phyloP scores from a whole-genome alignment of 2,329 filamentous ascomycete species.

The Penicillium sp. region DNA sequence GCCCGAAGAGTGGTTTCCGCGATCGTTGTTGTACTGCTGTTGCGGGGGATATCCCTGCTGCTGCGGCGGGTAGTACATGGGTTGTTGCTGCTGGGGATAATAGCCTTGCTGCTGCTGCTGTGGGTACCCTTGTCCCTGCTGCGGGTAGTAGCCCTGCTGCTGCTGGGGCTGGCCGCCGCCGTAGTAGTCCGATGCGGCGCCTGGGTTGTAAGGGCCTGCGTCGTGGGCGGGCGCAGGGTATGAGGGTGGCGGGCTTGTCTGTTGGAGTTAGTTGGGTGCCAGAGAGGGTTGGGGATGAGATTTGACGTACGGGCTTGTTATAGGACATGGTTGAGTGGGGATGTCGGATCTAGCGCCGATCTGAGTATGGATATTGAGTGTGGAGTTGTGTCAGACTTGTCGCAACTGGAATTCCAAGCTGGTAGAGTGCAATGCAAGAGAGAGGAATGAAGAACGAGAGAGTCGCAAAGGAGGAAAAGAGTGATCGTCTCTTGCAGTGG shows the following conservation, averaged over 20 bases:
- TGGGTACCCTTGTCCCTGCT: constrained; percentile 22
- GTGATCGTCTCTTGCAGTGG: neutral
- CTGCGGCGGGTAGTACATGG: constrained; percentile 31
- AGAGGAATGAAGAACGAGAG: neutral
- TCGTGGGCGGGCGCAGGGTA: constrained; percentile 40
- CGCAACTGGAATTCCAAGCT: neutral
- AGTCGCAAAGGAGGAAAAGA: neutral
- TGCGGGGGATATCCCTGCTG: constrained; percentile 44
- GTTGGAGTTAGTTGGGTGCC: neutral
- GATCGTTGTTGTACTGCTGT: constrained; percentile 39
- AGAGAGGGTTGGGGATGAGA: neutral
- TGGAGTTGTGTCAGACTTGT: neutral
- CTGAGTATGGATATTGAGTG: neutral
- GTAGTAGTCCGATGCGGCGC: constrained; percentile 38
- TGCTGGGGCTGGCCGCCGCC: constrained; percentile 25
- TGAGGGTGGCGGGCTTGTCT: constrained; percentile 41
- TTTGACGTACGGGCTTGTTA: neutral
- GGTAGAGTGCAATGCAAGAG: neutral
- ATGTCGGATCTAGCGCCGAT: neutral
- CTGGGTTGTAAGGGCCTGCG: constrained; percentile 28
- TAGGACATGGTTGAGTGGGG: neutral
- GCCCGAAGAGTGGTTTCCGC: constrained; percentile 23
- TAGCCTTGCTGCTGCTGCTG: constrained; percentile 31
- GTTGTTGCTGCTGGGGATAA: constrained; percentile 22
- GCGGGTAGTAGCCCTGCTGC: constrained; percentile 13